phyloP scores from a whole-genome alignment of 2,329 filamentous ascomycete genomes.

The Neopestalotiopsis sp. region DNA sequence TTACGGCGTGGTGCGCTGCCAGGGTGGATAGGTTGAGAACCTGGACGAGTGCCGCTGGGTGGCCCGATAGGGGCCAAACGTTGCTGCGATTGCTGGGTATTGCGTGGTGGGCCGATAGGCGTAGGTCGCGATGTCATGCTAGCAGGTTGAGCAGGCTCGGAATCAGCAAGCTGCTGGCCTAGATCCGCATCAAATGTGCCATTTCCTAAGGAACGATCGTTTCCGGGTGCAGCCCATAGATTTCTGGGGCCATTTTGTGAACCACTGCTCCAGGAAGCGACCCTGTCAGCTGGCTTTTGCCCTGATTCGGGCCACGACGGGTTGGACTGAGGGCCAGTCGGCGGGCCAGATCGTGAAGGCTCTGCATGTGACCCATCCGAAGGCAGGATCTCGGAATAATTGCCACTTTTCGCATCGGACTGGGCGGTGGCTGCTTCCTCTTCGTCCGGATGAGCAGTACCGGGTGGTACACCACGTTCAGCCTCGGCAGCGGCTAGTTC shows the following conservation, averaged over 20 bases:
- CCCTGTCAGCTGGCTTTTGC: slow-evolving; percentile 47
- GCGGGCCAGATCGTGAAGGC: slow-evolving; percentile 19
- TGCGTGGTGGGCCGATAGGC: slow-evolving; percentile 47
- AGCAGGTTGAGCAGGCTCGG: slow-evolving; percentile 40
- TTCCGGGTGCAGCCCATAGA: slow-evolving; percentile 78
- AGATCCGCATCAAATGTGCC: slow-evolving; percentile 75
- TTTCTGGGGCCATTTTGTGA: slow-evolving; percentile 58
- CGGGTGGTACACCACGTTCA: neutral
- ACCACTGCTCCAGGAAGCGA: slow-evolving; percentile 54
- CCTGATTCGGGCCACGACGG: slow-evolving; percentile 33
- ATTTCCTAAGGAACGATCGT: slow-evolving; percentile 75
- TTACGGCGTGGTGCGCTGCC: slow-evolving; percentile 19
- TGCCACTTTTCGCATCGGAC: slow-evolving; percentile 12
- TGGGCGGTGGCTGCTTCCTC: slow-evolving; percentile 15
- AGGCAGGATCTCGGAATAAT: neutral
- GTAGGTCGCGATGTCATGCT: slow-evolving; percentile 46
- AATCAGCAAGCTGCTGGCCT: slow-evolving; percentile 52
- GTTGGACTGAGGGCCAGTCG: slow-evolving; percentile 36
- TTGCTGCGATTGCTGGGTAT: slow-evolving; percentile 27
- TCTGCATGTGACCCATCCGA: neutral
- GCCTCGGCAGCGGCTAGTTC: slow-evolving; percentile 15
- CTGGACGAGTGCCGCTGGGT: slow-evolving; percentile 22
- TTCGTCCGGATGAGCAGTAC: slow-evolving; percentile 1
- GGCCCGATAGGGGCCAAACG: slow-evolving; percentile 38
- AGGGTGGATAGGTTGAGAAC: slow-evolving; percentile 18